A percentile compares a stretch with the other conserved stretches of the same genome.
phyloP scores from a whole-genome alignment of 345 rosid species.

The Populus nigra region DNA sequence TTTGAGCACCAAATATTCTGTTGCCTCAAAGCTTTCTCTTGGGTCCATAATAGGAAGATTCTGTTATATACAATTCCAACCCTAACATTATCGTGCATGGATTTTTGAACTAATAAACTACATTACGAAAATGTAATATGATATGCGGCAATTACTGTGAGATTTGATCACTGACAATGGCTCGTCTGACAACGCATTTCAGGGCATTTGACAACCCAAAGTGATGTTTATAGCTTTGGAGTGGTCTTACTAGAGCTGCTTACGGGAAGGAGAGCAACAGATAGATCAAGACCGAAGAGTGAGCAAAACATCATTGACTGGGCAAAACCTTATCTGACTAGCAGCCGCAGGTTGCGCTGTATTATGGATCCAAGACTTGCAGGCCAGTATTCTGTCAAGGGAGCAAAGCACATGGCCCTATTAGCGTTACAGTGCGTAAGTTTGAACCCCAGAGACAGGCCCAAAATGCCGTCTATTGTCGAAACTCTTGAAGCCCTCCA shows the following conservation, averaged over 20 bases:
- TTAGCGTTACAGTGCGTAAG: constrained; percentile 69
- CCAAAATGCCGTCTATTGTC: constrained; percentile 65
- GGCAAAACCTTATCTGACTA: constrained; percentile 69
- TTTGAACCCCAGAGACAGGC: constrained; percentile 83
- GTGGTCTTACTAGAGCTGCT: constrained; percentile 81
- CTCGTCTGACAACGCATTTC: constrained; percentile 9
- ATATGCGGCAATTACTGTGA: background rate
- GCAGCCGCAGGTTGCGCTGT: constrained; percentile 65
- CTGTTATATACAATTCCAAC: background rate
- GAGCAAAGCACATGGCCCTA: constrained; percentile 70
- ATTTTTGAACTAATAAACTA: background rate
- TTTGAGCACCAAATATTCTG: constrained; percentile 4
- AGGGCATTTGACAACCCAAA: constrained; percentile 90
- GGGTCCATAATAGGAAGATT: background rate
- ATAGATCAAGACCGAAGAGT: constrained; percentile 58
- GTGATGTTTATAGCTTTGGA: constrained; percentile 87
- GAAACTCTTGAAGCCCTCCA: constrained; percentile 61
- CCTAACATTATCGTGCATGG: background rate
- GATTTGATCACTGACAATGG: background rate
- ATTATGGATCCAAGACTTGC: constrained; percentile 72
- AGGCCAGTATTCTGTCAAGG: constrained; percentile 82
- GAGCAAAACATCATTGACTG: constrained; percentile 83
- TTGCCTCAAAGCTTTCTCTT: background rate
- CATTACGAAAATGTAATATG: background rate
- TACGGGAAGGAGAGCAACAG: constrained; percentile 82